Conservation (phyloP, 2,329 filamentous ascomycete genomes). For the Trichoderma brevicompactum region DNA sequence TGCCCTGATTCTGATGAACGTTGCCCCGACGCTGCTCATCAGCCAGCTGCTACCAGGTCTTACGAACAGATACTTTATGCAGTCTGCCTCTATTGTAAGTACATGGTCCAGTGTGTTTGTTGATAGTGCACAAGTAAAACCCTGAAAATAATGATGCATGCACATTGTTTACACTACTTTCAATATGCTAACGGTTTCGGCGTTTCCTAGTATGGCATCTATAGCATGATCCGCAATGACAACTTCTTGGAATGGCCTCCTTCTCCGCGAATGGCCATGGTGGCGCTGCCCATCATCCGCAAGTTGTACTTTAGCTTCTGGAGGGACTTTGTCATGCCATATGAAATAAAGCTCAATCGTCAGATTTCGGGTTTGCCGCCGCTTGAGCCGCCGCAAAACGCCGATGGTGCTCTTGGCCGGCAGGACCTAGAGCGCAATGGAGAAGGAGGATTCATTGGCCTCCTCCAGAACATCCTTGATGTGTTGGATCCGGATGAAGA, state of each 20-base stretch:
- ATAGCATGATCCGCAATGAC: constrained; percentile 51
- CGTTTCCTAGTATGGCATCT: constrained; percentile 51
- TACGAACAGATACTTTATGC: constrained; percentile 49
- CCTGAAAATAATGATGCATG: neutral
- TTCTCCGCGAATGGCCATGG: constrained; percentile 55
- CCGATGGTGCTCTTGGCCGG: constrained; percentile 32
- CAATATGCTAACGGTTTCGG: constrained; percentile 17
- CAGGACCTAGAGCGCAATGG: constrained; percentile 32
- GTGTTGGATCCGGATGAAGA: constrained; percentile 44
- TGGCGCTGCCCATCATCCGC: constrained; percentile 53
- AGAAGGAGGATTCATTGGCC: constrained; percentile 42
- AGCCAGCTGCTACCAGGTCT: constrained; percentile 50
- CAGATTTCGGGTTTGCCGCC: constrained; percentile 49
- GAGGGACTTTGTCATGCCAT: constrained; percentile 49
- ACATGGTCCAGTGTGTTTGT: too few relatives aligned
- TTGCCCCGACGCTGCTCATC: constrained; percentile 53
- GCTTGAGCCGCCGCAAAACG: constrained; percentile 36
- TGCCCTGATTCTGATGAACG: constrained; percentile 47
- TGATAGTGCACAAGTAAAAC: neutral
- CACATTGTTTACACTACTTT: too few relatives aligned
- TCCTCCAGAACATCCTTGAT: constrained; percentile 45
- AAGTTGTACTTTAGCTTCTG: constrained; percentile 54
- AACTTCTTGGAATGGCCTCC: constrained; percentile 58
- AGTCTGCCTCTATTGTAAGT: constrained; percentile 49
- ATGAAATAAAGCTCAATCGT: constrained; percentile 55